A percentile compares a stretch with the other conserved stretches of the same genome.
These are phyloP conservation scores for Castanopsis chinensis DNA, from an alignment of 306 rosid species.

Conservation along the genomic window DNA sequence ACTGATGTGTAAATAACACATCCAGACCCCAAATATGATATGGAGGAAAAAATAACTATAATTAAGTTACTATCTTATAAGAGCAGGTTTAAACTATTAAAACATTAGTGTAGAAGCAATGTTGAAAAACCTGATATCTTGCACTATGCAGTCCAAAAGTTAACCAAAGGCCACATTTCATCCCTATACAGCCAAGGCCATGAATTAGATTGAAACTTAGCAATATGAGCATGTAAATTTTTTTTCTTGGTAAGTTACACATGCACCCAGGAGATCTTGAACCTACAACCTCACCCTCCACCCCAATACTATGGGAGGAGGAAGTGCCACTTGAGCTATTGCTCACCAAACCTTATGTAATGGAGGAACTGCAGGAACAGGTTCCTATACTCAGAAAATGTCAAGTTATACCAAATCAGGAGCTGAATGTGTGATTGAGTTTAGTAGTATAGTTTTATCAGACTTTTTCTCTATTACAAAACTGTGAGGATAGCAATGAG, in stretches of 20 bases:
- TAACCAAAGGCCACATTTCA: slow-evolving; percentile 37
- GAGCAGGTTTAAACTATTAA: slow-evolving; percentile 1
- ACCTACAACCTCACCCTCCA: too few species aligned
- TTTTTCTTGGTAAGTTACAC: too few species aligned
- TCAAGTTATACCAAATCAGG: not conserved
- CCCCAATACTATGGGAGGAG: too few species aligned
- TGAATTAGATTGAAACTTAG: slow-evolving; percentile 18
- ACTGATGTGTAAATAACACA: not conserved
- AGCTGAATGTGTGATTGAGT: not conserved
- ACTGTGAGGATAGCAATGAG: not conserved
- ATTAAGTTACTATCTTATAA: not conserved
- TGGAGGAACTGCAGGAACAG: not conserved
- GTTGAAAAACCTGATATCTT: slow-evolving; percentile 25
- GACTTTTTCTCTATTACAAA: not conserved
- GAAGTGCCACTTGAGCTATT: too few species aligned
- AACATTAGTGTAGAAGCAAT: not conserved
- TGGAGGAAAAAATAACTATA: not conserved
- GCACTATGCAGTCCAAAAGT: slow-evolving; percentile 29
- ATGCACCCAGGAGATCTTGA: too few species aligned
- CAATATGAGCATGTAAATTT: not conserved
- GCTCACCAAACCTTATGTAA: not conserved
- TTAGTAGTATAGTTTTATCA: not conserved
- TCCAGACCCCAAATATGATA: not conserved
- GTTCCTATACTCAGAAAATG: not conserved
- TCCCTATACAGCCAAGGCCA: slow-evolving; percentile 39